Conservation (phyloP, 768 basidiomycete species). For the Tephrocybe sp. region DNA sequence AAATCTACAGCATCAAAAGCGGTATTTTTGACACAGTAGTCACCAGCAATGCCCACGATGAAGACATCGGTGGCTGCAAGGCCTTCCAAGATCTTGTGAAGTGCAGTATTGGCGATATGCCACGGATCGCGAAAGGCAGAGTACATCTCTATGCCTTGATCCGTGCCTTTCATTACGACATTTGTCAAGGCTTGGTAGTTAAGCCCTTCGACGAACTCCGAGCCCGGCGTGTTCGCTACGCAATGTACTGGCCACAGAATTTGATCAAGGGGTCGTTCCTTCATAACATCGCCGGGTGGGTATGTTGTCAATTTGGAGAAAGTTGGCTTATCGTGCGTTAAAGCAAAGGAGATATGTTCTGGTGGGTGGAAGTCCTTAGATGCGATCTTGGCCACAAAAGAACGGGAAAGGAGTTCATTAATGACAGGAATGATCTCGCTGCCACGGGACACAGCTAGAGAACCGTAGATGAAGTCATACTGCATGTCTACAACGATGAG, state of each 20-base stretch:
- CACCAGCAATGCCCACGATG: constrained; percentile 70
- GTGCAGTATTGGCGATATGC: constrained; percentile 44
- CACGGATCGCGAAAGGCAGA: constrained; percentile 74
- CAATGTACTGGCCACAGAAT: constrained; percentile 85
- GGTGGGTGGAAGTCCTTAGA: constrained; percentile 61
- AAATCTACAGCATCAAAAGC: constrained; percentile 53
- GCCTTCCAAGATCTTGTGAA: constrained; percentile 41
- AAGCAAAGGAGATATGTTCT: constrained; percentile 71
- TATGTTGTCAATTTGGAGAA: constrained; percentile 44
- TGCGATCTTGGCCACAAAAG: constrained; percentile 51
- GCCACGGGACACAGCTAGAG: constrained; percentile 68
- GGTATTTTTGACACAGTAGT: constrained; percentile 71
- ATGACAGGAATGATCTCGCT: constrained; percentile 56
- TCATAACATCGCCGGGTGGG: constrained; percentile 36
- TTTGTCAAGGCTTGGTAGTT: constrained; percentile 37
- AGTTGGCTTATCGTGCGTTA: constrained; percentile 36
- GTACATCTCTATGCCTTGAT: constrained; percentile 70
- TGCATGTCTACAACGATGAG: constrained; percentile 80
- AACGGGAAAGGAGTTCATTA: constrained; percentile 55
- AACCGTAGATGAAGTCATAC: constrained; percentile 78
- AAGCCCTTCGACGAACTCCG: constrained; percentile 60
- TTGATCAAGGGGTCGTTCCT: constrained; percentile 41
- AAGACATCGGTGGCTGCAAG: constrained; percentile 57
- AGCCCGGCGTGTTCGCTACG: constrained; percentile 57
- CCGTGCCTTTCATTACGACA: constrained; percentile 53